phyloP scores from a whole-genome alignment of 2,329 filamentous ascomycete genomes.

The Monascus ruber region DNA sequence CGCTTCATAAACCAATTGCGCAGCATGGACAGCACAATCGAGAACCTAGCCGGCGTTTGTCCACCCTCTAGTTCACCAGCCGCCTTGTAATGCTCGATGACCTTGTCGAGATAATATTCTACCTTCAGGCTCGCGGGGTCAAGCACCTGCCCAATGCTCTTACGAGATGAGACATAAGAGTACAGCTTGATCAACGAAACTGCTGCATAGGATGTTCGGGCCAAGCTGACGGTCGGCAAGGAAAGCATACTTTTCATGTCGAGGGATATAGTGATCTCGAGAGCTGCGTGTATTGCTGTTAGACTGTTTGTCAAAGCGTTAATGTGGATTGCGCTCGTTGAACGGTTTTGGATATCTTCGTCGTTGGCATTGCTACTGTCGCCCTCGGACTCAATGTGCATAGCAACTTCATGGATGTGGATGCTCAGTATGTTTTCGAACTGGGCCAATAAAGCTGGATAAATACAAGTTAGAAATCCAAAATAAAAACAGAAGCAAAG shows the following conservation, averaged over 20 bases:
- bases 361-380: slow-evolving; percentile 20
- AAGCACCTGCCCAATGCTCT: slow-evolving; percentile 58
- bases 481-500: background rate
- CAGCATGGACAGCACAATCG: slow-evolving; percentile 59
- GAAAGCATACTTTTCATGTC: slow-evolving; percentile 49
- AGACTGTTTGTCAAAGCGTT: slow-evolving; percentile 57
- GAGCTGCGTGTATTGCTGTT: slow-evolving; percentile 52
- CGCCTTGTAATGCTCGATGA: slow-evolving; percentile 56
- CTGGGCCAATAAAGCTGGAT: slow-evolving; percentile 49
- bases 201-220: slow-evolving; percentile 59
- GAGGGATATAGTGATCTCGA: slow-evolving; percentile 54
- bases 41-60: slow-evolving; percentile 57
- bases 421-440: slow-evolving; percentile 55
- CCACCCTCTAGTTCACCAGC: slow-evolving; percentile 54
- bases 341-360: slow-evolving; percentile 15
- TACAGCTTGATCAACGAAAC: slow-evolving; percentile 66
- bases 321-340: slow-evolving; percentile 49
- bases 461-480: slow-evolving; percentile 1
- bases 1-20: slow-evolving; percentile 53
- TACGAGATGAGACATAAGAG: slow-evolving; percentile 52
- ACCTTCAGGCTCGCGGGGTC: slow-evolving; percentile 55
- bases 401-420: slow-evolving; percentile 65
- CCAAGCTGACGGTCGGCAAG: slow-evolving; percentile 59
- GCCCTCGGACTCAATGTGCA: slow-evolving; percentile 52
- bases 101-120: slow-evolving; percentile 55